Base-by-base conservation (phyloP, 495 filamentous ascomycete genomes). In the Physcia stellaris region DNA sequence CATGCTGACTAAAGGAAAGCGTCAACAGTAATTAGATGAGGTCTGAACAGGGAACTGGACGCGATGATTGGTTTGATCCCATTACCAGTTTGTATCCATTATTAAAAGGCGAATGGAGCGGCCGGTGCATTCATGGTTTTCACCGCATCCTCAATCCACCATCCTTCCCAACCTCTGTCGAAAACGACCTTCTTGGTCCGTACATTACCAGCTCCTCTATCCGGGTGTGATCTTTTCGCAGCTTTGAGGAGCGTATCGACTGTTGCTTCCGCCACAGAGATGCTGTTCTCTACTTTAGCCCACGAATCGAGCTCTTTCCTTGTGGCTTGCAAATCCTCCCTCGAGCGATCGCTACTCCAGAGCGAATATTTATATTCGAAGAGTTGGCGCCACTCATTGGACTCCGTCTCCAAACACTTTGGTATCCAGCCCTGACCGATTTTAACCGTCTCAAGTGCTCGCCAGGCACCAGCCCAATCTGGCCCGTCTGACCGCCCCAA, bases 401-500 rank as follows among this genome's bases (percentile, higher is more conserved):
- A 18, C 4, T 32, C 37, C 3, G 26, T 22, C 12, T 37, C 12
- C 1, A 27, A 13, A 4, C 6, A 2, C 2, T 2, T 23, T 1
- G 40, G 40, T 1, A 36, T 19, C 31, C 31, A 36, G 3, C 44
- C 50, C 16, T 49, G 50, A 19, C 38, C 40, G 2, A 52, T 31
- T 7, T 30, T 39, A 1, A 52, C 32, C 2, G 40, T 47, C 16
- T 40, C 22, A 10, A 52, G 33, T 16, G 35, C 46, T 12, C 32
- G 23, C 46, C 47, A 52, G 12, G 34, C 23, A 1, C 43, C 43
- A 10, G 18, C 39, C 35, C 40, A 52, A 11, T 52, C 46, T 17
- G 44, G 32, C 0, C 40, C 32, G 4, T 52, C 55, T 11, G 36
- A 39, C 2, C 20, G 5, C 20, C 48, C 56, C n/a, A 93, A 55